phyloP scores from a whole-genome alignment of 2,329 filamentous ascomycete genomes.

The Metarhizium sp. region DNA sequence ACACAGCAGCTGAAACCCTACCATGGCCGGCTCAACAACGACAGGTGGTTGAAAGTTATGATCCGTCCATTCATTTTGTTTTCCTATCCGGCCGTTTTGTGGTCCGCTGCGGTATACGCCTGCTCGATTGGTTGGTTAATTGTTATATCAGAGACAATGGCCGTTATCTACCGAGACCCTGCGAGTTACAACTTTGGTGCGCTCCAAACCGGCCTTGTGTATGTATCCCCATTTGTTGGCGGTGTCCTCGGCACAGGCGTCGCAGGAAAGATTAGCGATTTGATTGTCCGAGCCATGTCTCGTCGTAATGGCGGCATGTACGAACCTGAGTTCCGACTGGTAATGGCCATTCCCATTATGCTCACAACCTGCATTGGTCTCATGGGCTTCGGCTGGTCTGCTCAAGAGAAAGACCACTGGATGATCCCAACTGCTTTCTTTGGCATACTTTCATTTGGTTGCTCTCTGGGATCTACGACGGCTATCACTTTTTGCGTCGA shows the following conservation, averaged over 20 bases:
- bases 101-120: conserved; percentile 77
- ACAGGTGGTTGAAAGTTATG: conserved; percentile 72
- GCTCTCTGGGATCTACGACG: conserved; percentile 80
- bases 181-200: conserved; percentile 71
- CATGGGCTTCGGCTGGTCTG: conserved; percentile 96
- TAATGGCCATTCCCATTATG: conserved; percentile 77
- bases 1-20: conserved; percentile 64
- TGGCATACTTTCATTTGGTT: conserved; percentile 84
- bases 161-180: conserved; percentile 64
- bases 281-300: conserved; percentile 75
- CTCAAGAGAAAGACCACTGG: conserved; percentile 64
- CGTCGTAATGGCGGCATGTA: conserved; percentile 86
- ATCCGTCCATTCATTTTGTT: conserved; percentile 77
- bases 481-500: conserved; percentile 92
- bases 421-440: conserved; percentile 94
- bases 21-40: conserved; percentile 67
- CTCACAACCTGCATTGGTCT: conserved; percentile 74
- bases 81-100: conserved; percentile 79
- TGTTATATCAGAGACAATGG: conserved; percentile 80
- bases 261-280: conserved; percentile 77
- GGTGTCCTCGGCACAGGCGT: conserved; percentile 86
- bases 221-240: conserved; percentile 82
- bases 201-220: conserved; percentile 75
- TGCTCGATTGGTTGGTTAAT: conserved; percentile 93
- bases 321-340: conserved; percentile 84